These are phyloP conservation scores for Phytophthora meadii DNA, from an alignment of 352 stramenopile genomes.

Conservation along the genomic window DNA sequence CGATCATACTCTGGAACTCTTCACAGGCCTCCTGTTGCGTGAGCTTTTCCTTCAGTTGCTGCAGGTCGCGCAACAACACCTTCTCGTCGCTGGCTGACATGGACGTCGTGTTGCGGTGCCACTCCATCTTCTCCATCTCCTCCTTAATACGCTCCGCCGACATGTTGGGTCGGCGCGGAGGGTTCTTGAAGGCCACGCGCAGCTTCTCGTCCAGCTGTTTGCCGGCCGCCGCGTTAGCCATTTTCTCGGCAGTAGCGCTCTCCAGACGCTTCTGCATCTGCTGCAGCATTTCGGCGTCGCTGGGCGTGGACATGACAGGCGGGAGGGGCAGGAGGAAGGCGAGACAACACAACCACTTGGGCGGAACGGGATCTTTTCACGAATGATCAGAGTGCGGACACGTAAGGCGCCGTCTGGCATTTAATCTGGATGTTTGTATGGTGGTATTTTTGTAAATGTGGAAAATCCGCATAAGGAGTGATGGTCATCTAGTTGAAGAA, in stretches of 20 bases:
- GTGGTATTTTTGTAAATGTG: slow-evolving; percentile 8
- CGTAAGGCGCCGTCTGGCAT: slow-evolving; percentile 2
- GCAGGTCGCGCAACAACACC: slow-evolving; percentile 69
- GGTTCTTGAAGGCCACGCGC: slow-evolving; percentile 67
- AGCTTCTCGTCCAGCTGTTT: slow-evolving; percentile 84
- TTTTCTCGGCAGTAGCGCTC: slow-evolving; percentile 41
- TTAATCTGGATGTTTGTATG: slow-evolving; percentile 14
- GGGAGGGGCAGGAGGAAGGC: slow-evolving; percentile 3
- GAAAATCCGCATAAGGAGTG: slow-evolving; percentile 12
- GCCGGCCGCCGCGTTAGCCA: slow-evolving; percentile 58
- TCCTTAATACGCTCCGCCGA: slow-evolving; percentile 56
- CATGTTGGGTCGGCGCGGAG: slow-evolving; percentile 66
- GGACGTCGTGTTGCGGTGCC: slow-evolving; percentile 69
- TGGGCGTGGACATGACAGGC: slow-evolving; percentile 41
- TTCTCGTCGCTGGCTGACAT: slow-evolving; percentile 81
- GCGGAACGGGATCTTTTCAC: slow-evolving; percentile 35
- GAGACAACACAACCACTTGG: slow-evolving; percentile 10
- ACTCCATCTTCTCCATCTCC: slow-evolving; percentile 69
- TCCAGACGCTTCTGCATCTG: slow-evolving; percentile 62
- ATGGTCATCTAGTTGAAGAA: slow-evolving; percentile 30
- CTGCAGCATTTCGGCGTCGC: slow-evolving; percentile 54
- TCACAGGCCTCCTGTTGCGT: slow-evolving; percentile 56
- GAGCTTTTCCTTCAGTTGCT: slow-evolving; percentile 67
- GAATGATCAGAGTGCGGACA: slow-evolving; percentile 30
- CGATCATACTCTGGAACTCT: slow-evolving; percentile 68